Evolutionary conservation across 139 green algal genomes (phyloP).

Genomic region (Ettlia oleoabundans): DNA sequence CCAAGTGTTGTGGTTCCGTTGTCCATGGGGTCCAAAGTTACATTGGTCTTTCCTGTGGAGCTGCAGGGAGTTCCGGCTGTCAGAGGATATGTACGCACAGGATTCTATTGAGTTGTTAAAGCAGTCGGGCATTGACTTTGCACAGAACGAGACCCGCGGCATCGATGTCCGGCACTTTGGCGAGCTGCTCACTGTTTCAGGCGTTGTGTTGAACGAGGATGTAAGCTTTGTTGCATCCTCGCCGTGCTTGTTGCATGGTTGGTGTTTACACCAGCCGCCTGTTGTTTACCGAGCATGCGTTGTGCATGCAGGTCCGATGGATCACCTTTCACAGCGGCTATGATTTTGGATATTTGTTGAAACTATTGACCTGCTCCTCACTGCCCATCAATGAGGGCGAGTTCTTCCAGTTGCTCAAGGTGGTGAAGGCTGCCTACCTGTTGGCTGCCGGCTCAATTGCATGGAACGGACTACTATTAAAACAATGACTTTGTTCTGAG

Average conservation of each 20-base stretch:
- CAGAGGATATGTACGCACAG: constrained; percentile 96
- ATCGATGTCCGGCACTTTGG: constrained; percentile 96
- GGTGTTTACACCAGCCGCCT: no score
- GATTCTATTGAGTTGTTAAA: constrained; percentile 98
- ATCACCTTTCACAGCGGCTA: constrained; percentile 95
- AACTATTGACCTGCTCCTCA: constrained; percentile 91
- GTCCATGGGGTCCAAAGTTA: no score
- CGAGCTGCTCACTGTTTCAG: constrained; percentile 95
- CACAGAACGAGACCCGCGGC: constrained; percentile 80
- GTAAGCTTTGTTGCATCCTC: background rate
- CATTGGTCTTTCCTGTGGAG: no score
- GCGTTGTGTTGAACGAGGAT: constrained; percentile 78
- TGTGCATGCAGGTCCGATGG: constrained; percentile 71
- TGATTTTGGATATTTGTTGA: constrained; percentile 99
- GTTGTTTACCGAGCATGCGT: background rate
- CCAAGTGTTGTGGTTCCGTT: no score
- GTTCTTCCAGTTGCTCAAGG: constrained; percentile 94
- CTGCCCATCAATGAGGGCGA: constrained; percentile 88
- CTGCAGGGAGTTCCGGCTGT: constrained; percentile 87
- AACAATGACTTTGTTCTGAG: background rate
- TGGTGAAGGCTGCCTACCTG: no score
- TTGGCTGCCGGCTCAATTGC: no score
- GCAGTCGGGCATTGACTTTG: constrained; percentile 97
- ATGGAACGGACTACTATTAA: no score
- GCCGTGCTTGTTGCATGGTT: no score